Percentiles rank a stretch among this genome's conserved stretches.
These are phyloP conservation scores for Plectosphaerella sp. DNA, from an alignment of 2,329 filamentous ascomycete genomes.

Conservation along the genomic window DNA sequence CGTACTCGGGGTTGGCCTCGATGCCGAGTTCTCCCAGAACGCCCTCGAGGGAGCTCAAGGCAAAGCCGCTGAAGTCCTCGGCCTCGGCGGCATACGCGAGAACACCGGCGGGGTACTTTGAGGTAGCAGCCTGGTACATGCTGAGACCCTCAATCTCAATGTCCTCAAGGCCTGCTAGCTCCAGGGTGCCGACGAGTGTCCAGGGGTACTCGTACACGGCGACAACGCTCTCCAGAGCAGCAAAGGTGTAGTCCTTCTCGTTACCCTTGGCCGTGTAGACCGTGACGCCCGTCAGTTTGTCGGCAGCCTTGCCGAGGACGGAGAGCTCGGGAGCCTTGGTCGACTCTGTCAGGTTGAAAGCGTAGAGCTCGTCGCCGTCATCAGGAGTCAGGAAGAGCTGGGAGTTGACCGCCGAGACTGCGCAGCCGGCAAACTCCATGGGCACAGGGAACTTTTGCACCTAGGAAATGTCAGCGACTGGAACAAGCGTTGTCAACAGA, in stretches of 20 bases:
- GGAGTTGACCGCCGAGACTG: constrained; percentile 27
- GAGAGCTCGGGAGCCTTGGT: constrained; percentile 28
- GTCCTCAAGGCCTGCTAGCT: constrained; percentile 31
- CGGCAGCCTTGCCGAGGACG: constrained; percentile 26
- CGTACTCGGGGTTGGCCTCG: constrained; percentile 29
- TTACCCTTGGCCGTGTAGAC: constrained; percentile 27
- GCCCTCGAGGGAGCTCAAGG: constrained; percentile 28
- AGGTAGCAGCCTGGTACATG: constrained; percentile 31
- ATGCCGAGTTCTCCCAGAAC: constrained; percentile 27
- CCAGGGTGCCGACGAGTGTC: constrained; percentile 27
- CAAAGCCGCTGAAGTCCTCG: constrained; percentile 32
- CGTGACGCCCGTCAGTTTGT: constrained; percentile 35
- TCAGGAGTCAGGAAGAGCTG: constrained; percentile 35
- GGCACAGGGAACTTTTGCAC: constrained; percentile 37
- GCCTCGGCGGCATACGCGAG: constrained; percentile 36
- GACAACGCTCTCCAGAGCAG: constrained; percentile 30
- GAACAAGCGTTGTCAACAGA: rapidly evolving
- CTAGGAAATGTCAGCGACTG: constrained; percentile 11
- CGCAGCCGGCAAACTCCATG: constrained; percentile 38
- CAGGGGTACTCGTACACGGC: constrained; percentile 32
- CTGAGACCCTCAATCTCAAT: constrained; percentile 36
- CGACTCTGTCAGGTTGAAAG: constrained; percentile 32
- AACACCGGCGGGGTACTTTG: constrained; percentile 29
- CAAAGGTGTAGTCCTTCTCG: constrained; percentile 32
- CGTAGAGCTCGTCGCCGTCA: constrained; percentile 30